A percentile compares a stretch with the other conserved stretches of the same genome.
phyloP scores from a whole-genome alignment of 2,329 filamentous ascomycete species.

The Botrytis hyacinthi region DNA sequence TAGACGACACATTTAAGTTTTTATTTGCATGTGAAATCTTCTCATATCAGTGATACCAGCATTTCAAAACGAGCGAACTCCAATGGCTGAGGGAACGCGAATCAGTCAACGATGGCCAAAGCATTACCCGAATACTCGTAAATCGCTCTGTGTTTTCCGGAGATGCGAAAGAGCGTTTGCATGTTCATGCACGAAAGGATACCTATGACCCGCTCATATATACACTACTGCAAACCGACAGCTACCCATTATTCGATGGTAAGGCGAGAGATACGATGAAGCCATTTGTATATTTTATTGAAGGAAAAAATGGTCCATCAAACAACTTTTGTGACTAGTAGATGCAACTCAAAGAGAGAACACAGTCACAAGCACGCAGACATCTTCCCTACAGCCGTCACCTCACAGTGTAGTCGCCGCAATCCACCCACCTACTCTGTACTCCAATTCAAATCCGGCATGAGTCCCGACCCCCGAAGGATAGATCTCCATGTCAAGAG shows the following conservation, averaged over 20 bases:
- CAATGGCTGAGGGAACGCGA: background rate
- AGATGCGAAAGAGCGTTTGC: background rate
- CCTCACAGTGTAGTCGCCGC: background rate
- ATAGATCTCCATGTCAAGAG: background rate
- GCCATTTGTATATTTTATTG: background rate
- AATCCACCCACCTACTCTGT: background rate
- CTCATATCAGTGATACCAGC: background rate
- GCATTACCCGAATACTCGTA: background rate
- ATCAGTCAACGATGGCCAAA: background rate
- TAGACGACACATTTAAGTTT: background rate
- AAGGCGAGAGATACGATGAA: background rate
- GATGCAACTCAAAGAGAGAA: background rate
- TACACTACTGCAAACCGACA: constrained; percentile 1
- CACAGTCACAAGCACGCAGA: background rate
- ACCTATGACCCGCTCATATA: background rate
- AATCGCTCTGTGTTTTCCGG: background rate
- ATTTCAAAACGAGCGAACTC: background rate
- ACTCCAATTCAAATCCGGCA: background rate
- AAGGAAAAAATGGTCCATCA: background rate
- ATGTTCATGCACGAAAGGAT: constrained; percentile 13
- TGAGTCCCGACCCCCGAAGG: background rate
- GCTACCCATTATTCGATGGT: background rate
- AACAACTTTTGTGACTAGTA: background rate
- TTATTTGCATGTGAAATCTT: background rate
- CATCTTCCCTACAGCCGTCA: background rate